Evolutionary conservation across 1,284 basidiomycete genomes (phyloP).

Genomic region (Papiliotrema flavescens): DNA sequence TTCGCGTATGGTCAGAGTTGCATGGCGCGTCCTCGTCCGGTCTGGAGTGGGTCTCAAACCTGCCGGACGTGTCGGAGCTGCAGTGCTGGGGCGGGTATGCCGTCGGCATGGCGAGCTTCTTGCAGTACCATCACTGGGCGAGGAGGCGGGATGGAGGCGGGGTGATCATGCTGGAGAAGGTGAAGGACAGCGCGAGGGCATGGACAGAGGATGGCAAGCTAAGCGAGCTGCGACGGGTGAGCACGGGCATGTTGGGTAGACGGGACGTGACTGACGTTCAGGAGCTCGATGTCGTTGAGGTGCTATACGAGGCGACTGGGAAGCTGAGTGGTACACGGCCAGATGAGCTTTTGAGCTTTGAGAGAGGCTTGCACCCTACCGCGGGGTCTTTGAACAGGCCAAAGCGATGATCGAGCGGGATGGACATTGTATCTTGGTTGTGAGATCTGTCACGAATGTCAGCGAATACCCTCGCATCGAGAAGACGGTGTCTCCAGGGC

Average conservation of each 20-base stretch:
- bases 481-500: no score
- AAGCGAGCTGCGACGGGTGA: neutral
- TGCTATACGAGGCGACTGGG: neutral
- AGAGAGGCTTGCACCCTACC: neutral
- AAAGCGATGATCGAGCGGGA: neutral
- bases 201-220: neutral
- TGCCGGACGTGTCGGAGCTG: neutral
- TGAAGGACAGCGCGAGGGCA: neutral
- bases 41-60: neutral
- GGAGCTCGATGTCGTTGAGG: neutral
- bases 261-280: neutral
- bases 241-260: neutral
- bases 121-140: neutral
- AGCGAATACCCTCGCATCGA: no score
- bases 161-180: neutral
- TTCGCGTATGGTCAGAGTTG: neutral
- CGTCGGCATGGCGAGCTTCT: neutral
- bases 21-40: neutral
- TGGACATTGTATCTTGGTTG: no score
- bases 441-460: no score
- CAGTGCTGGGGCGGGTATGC: neutral
- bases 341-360: neutral
- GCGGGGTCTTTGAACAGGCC: neutral
- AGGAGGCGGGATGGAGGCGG: neutral
- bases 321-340: neutral